These are phyloP conservation scores for Austroboletus niveus DNA, from an alignment of 1,284 basidiomycete species.

Conservation along the genomic window DNA sequence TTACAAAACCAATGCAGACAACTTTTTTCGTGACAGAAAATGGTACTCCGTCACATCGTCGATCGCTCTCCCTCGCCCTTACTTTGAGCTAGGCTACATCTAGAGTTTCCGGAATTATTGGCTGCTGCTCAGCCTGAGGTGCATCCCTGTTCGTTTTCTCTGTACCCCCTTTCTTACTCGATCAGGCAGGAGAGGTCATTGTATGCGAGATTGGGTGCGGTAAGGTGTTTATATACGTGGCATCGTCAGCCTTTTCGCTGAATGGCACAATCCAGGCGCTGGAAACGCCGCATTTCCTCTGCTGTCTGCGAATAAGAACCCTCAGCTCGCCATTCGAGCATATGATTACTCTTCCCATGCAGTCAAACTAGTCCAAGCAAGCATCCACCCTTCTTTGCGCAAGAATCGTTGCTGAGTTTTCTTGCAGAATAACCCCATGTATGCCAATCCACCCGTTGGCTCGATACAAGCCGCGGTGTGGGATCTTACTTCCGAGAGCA, in stretches of 20 bases:
- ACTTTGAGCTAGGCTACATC: slow-evolving; percentile 62
- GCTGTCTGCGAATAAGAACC: slow-evolving; percentile 80
- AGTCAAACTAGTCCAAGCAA: slow-evolving; percentile 85
- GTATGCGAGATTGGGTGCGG: slow-evolving; percentile 89
- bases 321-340: slow-evolving; percentile 68
- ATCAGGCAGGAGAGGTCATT: slow-evolving; percentile 70
- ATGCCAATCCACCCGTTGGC: slow-evolving; percentile 64
- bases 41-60: slow-evolving; percentile 48
- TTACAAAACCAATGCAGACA: slow-evolving; percentile 78
- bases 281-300: slow-evolving; percentile 95
- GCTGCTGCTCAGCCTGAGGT: slow-evolving; percentile 69
- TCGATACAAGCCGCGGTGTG: slow-evolving; percentile 82
- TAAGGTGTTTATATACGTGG: slow-evolving; percentile 28
- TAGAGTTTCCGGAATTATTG: slow-evolving; percentile 88
- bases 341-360: slow-evolving; percentile 93
- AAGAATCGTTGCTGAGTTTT: not conserved
- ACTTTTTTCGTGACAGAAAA: slow-evolving; percentile 91
- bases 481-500: slow-evolving; percentile 74
- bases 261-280: slow-evolving; percentile 54
- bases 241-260: slow-evolving; percentile 3
- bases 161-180: slow-evolving; percentile 3
- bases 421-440: slow-evolving; percentile 65
- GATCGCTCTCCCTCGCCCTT: slow-evolving; percentile 5
- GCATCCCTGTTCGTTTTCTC: slow-evolving; percentile 14
- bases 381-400: not conserved